Conservation (phyloP, 1,284 basidiomycete genomes). For the Mycocalia duriaeana region DNA sequence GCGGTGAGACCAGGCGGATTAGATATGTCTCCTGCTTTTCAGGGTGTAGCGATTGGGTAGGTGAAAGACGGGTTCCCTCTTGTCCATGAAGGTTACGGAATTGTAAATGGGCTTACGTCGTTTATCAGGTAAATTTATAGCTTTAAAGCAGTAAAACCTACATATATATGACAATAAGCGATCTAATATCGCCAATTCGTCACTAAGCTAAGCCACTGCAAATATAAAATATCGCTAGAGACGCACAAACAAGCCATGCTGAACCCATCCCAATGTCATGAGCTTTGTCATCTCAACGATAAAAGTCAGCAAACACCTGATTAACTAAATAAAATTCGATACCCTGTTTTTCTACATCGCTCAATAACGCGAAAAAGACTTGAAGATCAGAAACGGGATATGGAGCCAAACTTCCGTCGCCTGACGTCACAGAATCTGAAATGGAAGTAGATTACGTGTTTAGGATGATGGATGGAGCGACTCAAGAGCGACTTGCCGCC, state of each 20-base stretch:
- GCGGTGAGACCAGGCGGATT: conserved; percentile 27
- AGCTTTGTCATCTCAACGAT: too few species aligned
- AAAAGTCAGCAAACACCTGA: too few species aligned
- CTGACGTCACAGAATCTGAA: not conserved
- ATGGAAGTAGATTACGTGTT: not conserved
- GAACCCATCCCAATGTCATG: not conserved
- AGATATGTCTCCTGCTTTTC: conserved; percentile 19
- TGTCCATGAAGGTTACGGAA: conserved; percentile 52
- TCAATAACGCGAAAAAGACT: too few species aligned
- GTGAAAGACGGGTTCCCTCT: conserved; percentile 42
- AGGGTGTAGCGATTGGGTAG: conserved; percentile 34
- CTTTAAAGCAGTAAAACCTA: not conserved
- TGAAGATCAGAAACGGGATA: too few species aligned
- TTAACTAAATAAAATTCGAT: too few species aligned
- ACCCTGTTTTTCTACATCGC: too few species aligned
- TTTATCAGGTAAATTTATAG: not conserved
- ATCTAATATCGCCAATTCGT: too few species aligned
- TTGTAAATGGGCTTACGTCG: conserved; percentile 31
- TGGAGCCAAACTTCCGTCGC: too few species aligned
- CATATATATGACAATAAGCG: not conserved
- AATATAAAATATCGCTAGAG: not conserved
- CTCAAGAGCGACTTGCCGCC: not conserved
- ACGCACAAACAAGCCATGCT: not conserved
- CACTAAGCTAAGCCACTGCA: not conserved
- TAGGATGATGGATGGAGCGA: not conserved